phyloP scores from a whole-genome alignment of 768 basidiomycete species.

The Lanmaoa rubissima region DNA sequence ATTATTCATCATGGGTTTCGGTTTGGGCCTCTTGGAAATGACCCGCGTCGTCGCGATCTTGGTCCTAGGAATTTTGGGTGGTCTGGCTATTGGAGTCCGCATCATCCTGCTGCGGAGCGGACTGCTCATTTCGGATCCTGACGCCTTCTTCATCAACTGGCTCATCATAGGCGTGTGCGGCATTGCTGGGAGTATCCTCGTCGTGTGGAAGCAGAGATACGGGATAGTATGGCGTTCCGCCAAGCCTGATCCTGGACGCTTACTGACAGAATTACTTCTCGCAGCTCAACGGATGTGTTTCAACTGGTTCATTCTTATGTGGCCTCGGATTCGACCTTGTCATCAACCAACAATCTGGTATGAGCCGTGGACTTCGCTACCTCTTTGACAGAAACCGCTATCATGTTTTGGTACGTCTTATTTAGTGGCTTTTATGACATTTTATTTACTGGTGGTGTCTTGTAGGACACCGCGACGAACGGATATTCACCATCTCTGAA shows the following conservation, averaged over 20 bases:
- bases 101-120: conserved; percentile 48
- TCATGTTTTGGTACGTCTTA: conserved; percentile 48
- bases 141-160: conserved; percentile 49
- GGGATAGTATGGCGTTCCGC: conserved; percentile 44
- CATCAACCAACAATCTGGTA: conserved; percentile 55
- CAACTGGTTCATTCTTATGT: conserved; percentile 58
- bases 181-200: conserved; percentile 38
- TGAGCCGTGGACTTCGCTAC: conserved; percentile 61
- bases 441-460: neutral
- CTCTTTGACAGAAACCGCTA: conserved; percentile 61
- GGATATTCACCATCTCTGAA: conserved; percentile 51
- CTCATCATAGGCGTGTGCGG: conserved; percentile 48
- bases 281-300: conserved; percentile 50
- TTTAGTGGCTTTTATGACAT: neutral
- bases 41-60: conserved; percentile 47
- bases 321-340: conserved; percentile 56
- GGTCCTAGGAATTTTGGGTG: conserved; percentile 50
- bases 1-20: conserved; percentile 50
- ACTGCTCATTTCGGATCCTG: conserved; percentile 42
- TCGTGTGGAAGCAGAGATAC: conserved; percentile 45
- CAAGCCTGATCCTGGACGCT: neutral
- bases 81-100: conserved; percentile 56
- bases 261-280: conserved; percentile 6
- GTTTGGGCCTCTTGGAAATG: conserved; percentile 53
- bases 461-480: conserved; percentile 45